Percentiles rank a stretch among this genome's conserved stretches.
Evolutionary conservation across 169 alveolate genomes (phyloP).

Genomic region (Eimeria sp.): DNA sequence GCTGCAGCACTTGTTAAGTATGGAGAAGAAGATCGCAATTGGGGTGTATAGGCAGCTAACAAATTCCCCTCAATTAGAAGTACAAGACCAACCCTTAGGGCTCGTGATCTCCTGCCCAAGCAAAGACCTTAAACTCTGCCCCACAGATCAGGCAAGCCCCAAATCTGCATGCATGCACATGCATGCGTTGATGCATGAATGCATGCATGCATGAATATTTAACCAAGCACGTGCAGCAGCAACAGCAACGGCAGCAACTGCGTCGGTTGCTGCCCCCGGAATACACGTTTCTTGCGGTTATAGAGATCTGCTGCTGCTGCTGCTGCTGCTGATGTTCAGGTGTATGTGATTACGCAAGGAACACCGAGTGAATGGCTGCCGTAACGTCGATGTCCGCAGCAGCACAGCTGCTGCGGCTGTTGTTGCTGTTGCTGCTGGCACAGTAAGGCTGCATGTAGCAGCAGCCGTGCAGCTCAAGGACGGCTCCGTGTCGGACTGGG

Average conservation of each 20-base stretch:
- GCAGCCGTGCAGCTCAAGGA: neutral
- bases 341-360: conserved; percentile 24
- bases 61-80: conserved; percentile 6
- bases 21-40: conserved; percentile 70
- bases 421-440: conserved; percentile 11
- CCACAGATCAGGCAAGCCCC: conserved; percentile 66
- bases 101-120: conserved; percentile 43
- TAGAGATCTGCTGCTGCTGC: conserved; percentile 11
- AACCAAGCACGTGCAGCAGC: neutral
- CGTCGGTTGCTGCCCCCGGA: neutral
- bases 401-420: conserved; percentile 11
- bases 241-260: neutral
- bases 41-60: conserved; percentile 73
- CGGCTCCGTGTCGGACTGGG: neutral
- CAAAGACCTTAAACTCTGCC: conserved; percentile 36
- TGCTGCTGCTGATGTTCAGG: neutral
- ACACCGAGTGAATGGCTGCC: conserved; percentile 45
- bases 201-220: neutral
- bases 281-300: neutral
- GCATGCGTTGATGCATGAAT: neutral
- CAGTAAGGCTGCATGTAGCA: neutral
- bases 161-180: neutral
- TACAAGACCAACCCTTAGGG: conserved; percentile 48
- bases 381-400: neutral
- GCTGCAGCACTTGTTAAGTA: conserved; percentile 73